Evolutionary conservation across 768 basidiomycete species (phyloP), one percentile per base, ranked within the genome.

Genomic region (Tricholoma matsutake): DNA sequence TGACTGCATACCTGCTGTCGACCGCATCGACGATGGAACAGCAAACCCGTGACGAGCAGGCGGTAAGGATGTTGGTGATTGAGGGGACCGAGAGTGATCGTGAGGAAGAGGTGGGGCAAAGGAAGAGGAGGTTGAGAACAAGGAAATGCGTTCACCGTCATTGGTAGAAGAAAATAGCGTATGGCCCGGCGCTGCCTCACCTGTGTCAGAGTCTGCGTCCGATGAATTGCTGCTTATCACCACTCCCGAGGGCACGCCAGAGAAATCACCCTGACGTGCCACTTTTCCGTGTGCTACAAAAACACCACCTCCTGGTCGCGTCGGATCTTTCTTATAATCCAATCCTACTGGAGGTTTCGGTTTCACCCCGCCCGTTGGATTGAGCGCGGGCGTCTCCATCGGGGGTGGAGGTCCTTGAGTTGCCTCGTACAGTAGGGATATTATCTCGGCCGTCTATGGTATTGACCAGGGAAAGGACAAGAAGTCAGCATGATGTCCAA

Each of bases 401-500:
- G 77, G 78, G 61, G 78, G 67, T 54, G 71, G 78, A 53, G 69
- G 81, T n/a, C 89, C 88, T 71, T 92, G 89, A n/a, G 96, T 96
- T 11, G 95, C 93, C 75, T 96, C 94, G 72, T 93, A 96, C 35
- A 97, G 79, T 25, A 98, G 79, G 6, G 91, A 82, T 65, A 97
- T 96, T 59, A 96, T 96, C 75, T 98, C 95, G 51, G 92, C 86
- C 0, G 92, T 94, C 92, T 95, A 72, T 64, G 66, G 41, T 10
- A 18, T n/a, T 39, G 47, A 37, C 11, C 35, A 37, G 35, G 4
- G 35, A 37, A 37, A 37, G 35, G 55, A 18, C 25, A 57, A 58
- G 59, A 35, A 18, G 39, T 61, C 49, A 58, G 60, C 47, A 58
- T 61, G 10, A 13, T 58, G 60, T 34, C 25, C 28, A 28, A 49